Base-by-base conservation (phyloP, 1,139 yeast genomes). In the Zygosaccharomyces pseudobailii region DNA sequence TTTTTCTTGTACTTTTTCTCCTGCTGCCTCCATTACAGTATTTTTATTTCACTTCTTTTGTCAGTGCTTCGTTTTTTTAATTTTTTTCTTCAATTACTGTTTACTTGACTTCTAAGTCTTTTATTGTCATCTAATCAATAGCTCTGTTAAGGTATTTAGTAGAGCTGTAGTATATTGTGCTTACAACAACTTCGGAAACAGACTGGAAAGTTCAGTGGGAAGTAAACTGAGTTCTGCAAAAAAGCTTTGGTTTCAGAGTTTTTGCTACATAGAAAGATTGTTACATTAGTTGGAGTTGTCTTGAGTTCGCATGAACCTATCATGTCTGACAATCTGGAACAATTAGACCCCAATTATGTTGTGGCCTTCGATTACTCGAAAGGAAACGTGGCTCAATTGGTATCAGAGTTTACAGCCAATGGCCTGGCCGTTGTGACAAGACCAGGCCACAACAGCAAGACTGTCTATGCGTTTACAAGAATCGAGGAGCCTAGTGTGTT, bases 291-390 rank as follows among this genome's bases (percentile, higher is more conserved):
- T 30, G 6, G 33, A 30, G 33, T n/a, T 30, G 33, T n/a, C 19
- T 10, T 30, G 17, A 3, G 33, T 9, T 9, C 33, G 33, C 33
- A 30, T 30, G 33, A 7, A 30, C 33, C 8, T 9, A 38, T 24
- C 6, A 48, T 48, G 51, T 40, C 49, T 5, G 47, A 41, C 19
- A 46, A 49, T 8, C 46, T 62, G 27, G 55, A 49, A 20, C 54
- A 59, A 40, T 51, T 62, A 44, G 60, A 56, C 48, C 63, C 66
- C 8, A 58, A 61, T 48, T 60, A 51, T 43, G 59, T 57, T 27
- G 41, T 62, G 5, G 45, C 57, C 17, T 47, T 59, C 37, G 45
- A 50, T 1, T 55, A 55, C 39, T 48, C 61, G 4, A 54, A 51
- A 43, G 57, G 56, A 33, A 58, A 58, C 31, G 40, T 58, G 9